Evolutionary conservation across 2,329 filamentous ascomycete genomes (phyloP), one percentile per base, ranked within the genome.

Genomic region (Neurospora sp.): DNA sequence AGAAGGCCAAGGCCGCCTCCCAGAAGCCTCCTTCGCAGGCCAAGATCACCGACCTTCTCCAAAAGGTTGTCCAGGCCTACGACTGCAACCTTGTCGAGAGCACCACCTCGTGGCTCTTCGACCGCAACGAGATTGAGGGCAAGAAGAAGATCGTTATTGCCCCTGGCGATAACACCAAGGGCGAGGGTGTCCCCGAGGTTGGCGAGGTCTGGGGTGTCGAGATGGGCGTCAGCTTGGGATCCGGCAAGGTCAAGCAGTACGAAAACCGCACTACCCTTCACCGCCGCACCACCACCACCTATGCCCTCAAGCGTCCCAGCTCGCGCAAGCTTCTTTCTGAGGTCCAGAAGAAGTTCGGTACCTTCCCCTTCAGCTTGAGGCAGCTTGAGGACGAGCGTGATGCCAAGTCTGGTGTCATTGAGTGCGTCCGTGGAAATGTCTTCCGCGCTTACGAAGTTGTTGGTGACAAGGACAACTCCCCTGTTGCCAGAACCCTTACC

Each of bases 171-270:
- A 93, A 93, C 74, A 89, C 91, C 79, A 96, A 93, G 84, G 95
- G 95, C 70, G 96, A 99, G 72, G 96, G 96, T 78, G 82, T 89
- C 70, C 92, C 96, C 70, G 95, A 96, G 78, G 84, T 97, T 70
- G 91, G 93, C 75, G 96, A 99, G 80, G 94, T 97, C 72, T 99
- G 96, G 96, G 96, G 96, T 81, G 93, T 99, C 69, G 96, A 99
- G 86, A 89, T 97, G 79, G 95, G 95, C 76, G 89, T 99, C 79
- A 96, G 92, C 82, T 84, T 96, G 77, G 94, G 94, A 74, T 90
- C 89, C 73, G 96, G 96, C 80, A 99, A 99, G 86, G 91, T 97
- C 82, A 99, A 98, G 90, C 90, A 86, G 76, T 85, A 97, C 72
- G 89, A 93, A 78, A 91, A 96, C 82, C 90, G 96, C 74, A 85